Evolutionary conservation across 1,139 yeast species (phyloP).

Genomic region (Zygoascus meyerae): DNA sequence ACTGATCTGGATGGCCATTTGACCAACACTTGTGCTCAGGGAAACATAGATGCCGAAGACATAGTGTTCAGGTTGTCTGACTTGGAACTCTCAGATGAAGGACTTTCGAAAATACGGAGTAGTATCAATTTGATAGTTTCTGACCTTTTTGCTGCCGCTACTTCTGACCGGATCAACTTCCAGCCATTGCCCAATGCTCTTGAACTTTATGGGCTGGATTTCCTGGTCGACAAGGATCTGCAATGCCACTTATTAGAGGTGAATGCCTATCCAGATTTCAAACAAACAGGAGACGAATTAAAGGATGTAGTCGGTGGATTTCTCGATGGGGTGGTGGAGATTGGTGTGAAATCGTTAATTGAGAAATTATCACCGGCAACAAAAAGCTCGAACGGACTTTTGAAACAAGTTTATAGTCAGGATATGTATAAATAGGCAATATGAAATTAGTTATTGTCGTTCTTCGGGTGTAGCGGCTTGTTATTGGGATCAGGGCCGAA

Average conservation of each 20-base stretch:
- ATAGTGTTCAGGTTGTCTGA: slow-evolving; percentile 60
- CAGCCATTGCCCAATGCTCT: slow-evolving; percentile 80
- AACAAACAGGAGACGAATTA: slow-evolving; percentile 81
- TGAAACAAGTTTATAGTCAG: slow-evolving; percentile 5
- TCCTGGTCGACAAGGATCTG: slow-evolving; percentile 55
- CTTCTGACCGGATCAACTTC: slow-evolving; percentile 74
- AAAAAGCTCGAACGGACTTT: not conserved
- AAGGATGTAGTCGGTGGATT: slow-evolving; percentile 49
- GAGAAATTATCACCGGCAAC: not conserved
- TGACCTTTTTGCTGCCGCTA: slow-evolving; percentile 81
- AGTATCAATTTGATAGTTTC: slow-evolving; percentile 57
- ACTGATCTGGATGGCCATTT: slow-evolving; percentile 62
- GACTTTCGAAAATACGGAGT: slow-evolving; percentile 41
- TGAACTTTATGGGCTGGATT: slow-evolving; percentile 86
- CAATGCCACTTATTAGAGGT: slow-evolving; percentile 69
- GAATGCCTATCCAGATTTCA: slow-evolving; percentile 93
- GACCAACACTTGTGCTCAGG: slow-evolving; percentile 90
- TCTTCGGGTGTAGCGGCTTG: slow-evolving; percentile 7
- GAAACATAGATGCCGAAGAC: slow-evolving; percentile 39
- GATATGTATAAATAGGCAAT: slow-evolving; percentile 7
- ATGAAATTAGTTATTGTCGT: slow-evolving; percentile 5
- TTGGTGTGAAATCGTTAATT: slow-evolving; percentile 7
- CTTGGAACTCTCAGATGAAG: slow-evolving; percentile 38
- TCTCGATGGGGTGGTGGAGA: slow-evolving; percentile 19
- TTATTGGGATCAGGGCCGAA: slow-evolving; percentile 15